Evolutionary conservation across 2,329 filamentous ascomycete species (phyloP).

Genomic region (Hymenoscyphus repandus): DNA sequence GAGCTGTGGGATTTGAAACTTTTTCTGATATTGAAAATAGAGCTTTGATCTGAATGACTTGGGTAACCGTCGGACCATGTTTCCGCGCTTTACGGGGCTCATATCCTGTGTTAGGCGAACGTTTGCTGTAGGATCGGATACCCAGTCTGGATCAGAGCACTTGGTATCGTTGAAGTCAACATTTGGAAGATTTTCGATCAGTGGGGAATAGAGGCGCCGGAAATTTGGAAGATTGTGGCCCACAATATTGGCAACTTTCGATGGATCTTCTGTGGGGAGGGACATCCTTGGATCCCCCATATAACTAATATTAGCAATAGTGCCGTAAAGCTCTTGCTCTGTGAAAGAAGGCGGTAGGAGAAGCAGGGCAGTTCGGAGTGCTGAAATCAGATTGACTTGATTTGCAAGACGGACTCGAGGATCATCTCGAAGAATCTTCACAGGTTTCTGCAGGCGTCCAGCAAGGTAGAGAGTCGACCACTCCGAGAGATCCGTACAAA

Average conservation of each 20-base stretch:
- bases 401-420: constrained; percentile 89
- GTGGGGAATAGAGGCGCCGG: constrained; percentile 80
- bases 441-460: constrained; percentile 90
- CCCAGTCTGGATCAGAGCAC: constrained; percentile 55
- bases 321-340: constrained; percentile 81
- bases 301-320: constrained; percentile 89
- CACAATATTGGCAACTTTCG: constrained; percentile 93
- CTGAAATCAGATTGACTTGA: constrained; percentile 90
- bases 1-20: constrained; percentile 75
- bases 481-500: constrained; percentile 78
- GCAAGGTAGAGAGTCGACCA: constrained; percentile 98
- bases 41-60: constrained; percentile 80
- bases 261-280: constrained; percentile 81
- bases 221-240: constrained; percentile 88
- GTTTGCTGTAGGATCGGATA: constrained; percentile 57
- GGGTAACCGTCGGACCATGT: constrained; percentile 92
- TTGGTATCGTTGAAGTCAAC: constrained; percentile 67
- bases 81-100: constrained; percentile 83
- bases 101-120: constrained; percentile 79
- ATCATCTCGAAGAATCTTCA: constrained; percentile 94
- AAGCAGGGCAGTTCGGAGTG: constrained; percentile 81
- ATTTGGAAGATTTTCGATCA: constrained; percentile 88
- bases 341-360: constrained; percentile 80
- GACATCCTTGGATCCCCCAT: constrained; percentile 95
- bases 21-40: constrained; percentile 92